Base-by-base conservation (phyloP, 257 asterid species). In the Nicotiana attenuata region DNA sequence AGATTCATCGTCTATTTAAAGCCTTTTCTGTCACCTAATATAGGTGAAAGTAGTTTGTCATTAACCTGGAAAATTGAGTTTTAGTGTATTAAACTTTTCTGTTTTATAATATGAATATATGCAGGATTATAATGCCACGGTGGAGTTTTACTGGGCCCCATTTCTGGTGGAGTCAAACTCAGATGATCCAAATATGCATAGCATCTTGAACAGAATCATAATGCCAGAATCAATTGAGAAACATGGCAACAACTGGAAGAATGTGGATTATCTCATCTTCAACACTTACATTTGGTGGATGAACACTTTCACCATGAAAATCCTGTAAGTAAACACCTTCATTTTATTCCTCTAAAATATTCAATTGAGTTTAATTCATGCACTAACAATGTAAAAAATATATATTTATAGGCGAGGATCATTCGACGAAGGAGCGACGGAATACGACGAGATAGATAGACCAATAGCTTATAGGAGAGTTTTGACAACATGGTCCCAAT, bases 231-330 rank as follows among this genome's bases (percentile, higher is more conserved):
- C 98, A 1, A 92, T 93, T 82, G 57, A 88, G 7, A 93, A 91
- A 17, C 97, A 93, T 50, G 98, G 92, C 84, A 29, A 82, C 65
- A 90, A 89, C 16, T 93, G 98, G 98, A 91, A 85, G 87, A 85
- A 89, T 63, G 98, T 89, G 24, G 98, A 93, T 80, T 93, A 83
- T 87, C 96, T 93, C 81, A 64, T 93, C 68, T 93, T 93, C 90
- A 92, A 93, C 88, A 90, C 98, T 0, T 93, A 93, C 81, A 93
- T 93, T 69, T 93, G 98, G 98, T 93, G 98, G 98, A 93, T 93
- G 98, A 93, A 93, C 90, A 93, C 97, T 80, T 73, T 68, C 28
- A 75, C 84, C 81, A 93, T 93, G 95, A 93, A 93, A 91, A 87
- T 92, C 55, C 59, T 93, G 98, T 93, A 83, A 91, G 93, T 90